Evolutionary conservation across 345 rosid genomes (phyloP).

Genomic region (Salix viminalis): DNA sequence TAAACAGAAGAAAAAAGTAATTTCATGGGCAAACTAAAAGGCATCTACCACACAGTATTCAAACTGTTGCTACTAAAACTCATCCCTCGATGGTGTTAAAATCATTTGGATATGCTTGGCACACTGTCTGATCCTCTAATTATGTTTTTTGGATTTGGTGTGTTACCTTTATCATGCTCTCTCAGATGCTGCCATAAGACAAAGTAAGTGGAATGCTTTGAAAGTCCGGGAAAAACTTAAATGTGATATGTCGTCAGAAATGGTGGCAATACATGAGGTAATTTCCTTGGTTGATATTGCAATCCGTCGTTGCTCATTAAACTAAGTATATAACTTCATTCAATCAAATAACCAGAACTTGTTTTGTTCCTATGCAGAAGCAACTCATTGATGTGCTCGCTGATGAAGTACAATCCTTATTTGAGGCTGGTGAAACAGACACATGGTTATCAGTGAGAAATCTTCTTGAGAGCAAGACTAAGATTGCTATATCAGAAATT

Average conservation of each 20-base stretch:
- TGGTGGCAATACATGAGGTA: slow-evolving; percentile 51
- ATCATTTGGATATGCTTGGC: background rate
- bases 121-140: background rate
- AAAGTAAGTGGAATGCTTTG: slow-evolving; percentile 62
- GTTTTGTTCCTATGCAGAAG: slow-evolving; percentile 40
- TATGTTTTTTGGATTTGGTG: background rate
- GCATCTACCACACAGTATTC: background rate
- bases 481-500: slow-evolving; percentile 45
- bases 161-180: slow-evolving; percentile 5
- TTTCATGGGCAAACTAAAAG: background rate
- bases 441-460: slow-evolving; percentile 64
- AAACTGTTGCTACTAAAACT: background rate
- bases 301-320: background rate
- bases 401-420: slow-evolving; percentile 51
- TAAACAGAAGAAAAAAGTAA: background rate
- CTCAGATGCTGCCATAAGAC: slow-evolving; percentile 53
- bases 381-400: slow-evolving; percentile 43
- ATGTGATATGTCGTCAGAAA: slow-evolving; percentile 57
- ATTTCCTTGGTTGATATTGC: slow-evolving; percentile 7
- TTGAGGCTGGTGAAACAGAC: slow-evolving; percentile 53
- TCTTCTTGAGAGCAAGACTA: slow-evolving; percentile 62
- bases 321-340: background rate
- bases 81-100: background rate
- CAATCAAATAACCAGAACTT: slow-evolving; percentile 5
- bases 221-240: slow-evolving; percentile 53